Base-by-base conservation (phyloP, 768 basidiomycete genomes). In the Lentinus tigrinus region DNA sequence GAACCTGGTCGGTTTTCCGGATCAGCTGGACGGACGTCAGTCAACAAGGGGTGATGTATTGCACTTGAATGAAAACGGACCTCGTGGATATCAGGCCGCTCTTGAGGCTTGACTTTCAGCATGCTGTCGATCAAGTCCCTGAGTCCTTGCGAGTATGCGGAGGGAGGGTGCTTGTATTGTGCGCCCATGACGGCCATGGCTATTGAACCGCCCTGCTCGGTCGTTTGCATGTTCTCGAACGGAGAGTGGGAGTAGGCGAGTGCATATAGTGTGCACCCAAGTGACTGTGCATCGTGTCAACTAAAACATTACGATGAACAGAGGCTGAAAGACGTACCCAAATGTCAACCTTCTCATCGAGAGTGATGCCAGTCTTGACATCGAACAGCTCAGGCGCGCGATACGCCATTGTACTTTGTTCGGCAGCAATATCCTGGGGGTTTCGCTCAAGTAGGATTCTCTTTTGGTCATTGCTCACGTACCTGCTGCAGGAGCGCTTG, bases 331-430 rank as follows among this genome's bases (percentile, higher is more conserved):
- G 24, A 72, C 85, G 56, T 75, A 93, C 94, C 95, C 95, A 97
- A 31, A 97, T 94, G 69, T 97, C 95, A 11, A 97, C 95, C 68
- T 94, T 95, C 75, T 98, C 96, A 65, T 97, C 93, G 8, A 98
- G 74, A 0, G 78, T 84, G 39, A 82, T 76, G 23, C 92, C 93
- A 4, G 95, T 98, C 71, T 96, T 96, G 55, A 97, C 95, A 65
- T 99, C 97, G 69, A 98, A 99, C 21, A 99, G 78, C 69, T 99
- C 97, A 0, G 97, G 97, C 2, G 97, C 95, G 19, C 97, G 87
- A 67, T 96, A 99, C 0, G 97, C 92, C 97, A 99, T 98, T 13
- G 95, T 94, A 63, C 94, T 96, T 72, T 96, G 95, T 72, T 99
- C 97, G 17, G 93, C 94, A 3, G 97, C 97, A 62, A 96, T 85